These are phyloP conservation scores for Exophiala lecanii-corni DNA, from an alignment of 2,329 filamentous ascomycete species.

Conservation along the genomic window DNA sequence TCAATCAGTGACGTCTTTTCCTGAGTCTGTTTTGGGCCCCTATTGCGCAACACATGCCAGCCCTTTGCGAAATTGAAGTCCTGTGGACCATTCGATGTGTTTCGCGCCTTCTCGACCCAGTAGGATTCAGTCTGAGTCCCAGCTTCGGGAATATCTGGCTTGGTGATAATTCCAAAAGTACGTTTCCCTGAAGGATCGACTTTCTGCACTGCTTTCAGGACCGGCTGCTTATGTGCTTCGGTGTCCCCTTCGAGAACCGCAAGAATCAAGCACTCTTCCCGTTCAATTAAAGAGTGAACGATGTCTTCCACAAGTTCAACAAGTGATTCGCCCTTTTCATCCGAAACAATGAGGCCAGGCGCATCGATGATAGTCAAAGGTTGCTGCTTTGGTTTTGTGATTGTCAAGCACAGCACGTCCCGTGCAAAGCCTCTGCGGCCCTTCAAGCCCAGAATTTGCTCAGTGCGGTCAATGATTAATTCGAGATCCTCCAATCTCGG, in stretches of 20 bases:
- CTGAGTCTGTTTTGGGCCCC: not conserved
- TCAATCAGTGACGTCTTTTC: not conserved
- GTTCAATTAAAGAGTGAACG: constrained; percentile 38
- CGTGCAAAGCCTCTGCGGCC: constrained; percentile 30
- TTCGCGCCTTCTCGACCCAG: not conserved
- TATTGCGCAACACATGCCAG: constrained; percentile 33
- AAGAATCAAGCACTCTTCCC: constrained; percentile 43
- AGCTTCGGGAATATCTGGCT: constrained; percentile 33
- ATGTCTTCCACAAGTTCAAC: constrained; percentile 44
- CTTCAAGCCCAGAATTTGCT: not conserved
- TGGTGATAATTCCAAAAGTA: constrained; percentile 43
- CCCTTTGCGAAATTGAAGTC: constrained; percentile 30
- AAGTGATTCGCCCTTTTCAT: constrained; percentile 44
- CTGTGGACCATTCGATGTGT: constrained; percentile 4
- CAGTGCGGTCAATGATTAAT: no score
- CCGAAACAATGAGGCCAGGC: constrained; percentile 49
- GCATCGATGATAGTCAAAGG: constrained; percentile 53
- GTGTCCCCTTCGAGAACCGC: constrained; percentile 45
- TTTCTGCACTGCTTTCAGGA: constrained; percentile 30
- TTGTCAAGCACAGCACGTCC: constrained; percentile 31
- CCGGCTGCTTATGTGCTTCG: constrained; percentile 40
- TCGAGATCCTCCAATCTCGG: no score
- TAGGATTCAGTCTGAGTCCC: constrained; percentile 27
- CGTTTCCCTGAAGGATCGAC: constrained; percentile 32
- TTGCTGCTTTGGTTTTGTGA: constrained; percentile 31